Conservation (phyloP, 352 stramenopile species). For the Thalassiosira ordinaria region DNA sequence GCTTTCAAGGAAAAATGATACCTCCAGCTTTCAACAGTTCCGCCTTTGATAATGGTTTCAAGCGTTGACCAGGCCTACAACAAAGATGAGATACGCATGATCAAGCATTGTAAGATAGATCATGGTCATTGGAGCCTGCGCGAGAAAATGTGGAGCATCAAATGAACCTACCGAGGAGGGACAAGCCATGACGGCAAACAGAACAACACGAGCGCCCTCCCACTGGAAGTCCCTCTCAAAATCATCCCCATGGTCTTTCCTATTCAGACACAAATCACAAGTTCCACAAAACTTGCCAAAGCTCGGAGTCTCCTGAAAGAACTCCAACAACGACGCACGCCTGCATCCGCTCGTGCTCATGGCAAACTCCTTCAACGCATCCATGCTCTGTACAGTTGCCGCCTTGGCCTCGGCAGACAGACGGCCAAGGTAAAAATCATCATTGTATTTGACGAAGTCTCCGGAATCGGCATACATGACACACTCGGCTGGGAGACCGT, state of each 20-base stretch:
- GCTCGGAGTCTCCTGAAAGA: constrained; percentile 88
- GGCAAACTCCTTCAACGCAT: constrained; percentile 68
- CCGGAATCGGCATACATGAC: constrained; percentile 68
- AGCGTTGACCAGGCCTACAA: constrained; percentile 56
- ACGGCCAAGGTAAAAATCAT: constrained; percentile 76
- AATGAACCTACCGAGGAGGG: constrained; percentile 32
- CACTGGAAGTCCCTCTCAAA: constrained; percentile 67
- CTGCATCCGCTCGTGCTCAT: constrained; percentile 82
- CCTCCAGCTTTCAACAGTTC: constrained; percentile 65
- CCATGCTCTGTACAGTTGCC: constrained; percentile 50
- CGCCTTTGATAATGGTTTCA: constrained; percentile 62
- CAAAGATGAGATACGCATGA: too few relatives aligned
- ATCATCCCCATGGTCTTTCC: constrained; percentile 58
- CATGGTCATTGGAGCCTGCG: too few relatives aligned
- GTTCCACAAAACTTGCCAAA: constrained; percentile 83
- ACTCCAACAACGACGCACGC: constrained; percentile 82
- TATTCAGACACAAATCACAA: constrained; percentile 88
- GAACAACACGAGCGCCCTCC: constrained; percentile 59
- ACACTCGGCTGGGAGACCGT: constrained; percentile 89
- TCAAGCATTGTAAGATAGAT: too few relatives aligned
- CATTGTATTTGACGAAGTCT: constrained; percentile 79
- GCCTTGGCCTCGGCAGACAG: constrained; percentile 55
- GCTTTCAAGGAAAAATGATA: constrained; percentile 28
- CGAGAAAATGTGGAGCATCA: too few relatives aligned
- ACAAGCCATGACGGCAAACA: constrained; percentile 45